These are phyloP conservation scores for Areca catechu DNA, from an alignment of 176 grass and related monocot genomes.

Conservation along the genomic window DNA sequence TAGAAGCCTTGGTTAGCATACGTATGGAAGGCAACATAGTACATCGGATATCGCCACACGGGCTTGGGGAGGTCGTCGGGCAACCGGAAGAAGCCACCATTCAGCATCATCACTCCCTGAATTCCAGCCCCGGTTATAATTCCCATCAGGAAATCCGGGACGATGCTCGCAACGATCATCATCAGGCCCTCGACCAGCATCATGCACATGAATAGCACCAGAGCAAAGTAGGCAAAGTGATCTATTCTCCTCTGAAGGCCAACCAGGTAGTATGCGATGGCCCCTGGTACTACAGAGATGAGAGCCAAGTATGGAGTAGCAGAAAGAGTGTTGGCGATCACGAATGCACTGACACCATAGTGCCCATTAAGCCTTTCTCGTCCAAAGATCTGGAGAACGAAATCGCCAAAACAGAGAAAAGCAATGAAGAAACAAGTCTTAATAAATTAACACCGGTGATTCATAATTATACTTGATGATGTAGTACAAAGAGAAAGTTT, in stretches of 20 bases:
- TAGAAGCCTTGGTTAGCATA: constrained; percentile 45
- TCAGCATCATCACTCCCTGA: constrained; percentile 90
- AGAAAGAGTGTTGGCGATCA: constrained; percentile 67
- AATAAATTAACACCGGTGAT: no score
- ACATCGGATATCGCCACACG: constrained; percentile 45
- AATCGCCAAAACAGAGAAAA: no score
- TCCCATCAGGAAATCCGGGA: constrained; percentile 90
- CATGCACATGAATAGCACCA: constrained; percentile 70
- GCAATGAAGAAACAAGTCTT: no score
- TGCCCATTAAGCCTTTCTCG: constrained; percentile 89
- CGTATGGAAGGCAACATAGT: constrained; percentile 48
- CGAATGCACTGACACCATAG: constrained; percentile 63
- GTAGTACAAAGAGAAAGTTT: no score
- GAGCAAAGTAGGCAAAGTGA: constrained; percentile 74
- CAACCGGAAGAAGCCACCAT: constrained; percentile 49
- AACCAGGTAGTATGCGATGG: constrained; percentile 68
- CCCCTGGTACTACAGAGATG: constrained; percentile 63
- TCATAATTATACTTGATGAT: no score
- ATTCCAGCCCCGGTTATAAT: constrained; percentile 89
- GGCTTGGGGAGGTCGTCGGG: constrained; percentile 49
- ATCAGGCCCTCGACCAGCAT: constrained; percentile 80
- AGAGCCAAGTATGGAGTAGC: constrained; percentile 67
- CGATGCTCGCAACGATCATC: constrained; percentile 80
- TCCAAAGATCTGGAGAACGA: constrained; percentile 34
- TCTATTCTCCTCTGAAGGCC: constrained; percentile 46